These are phyloP conservation scores for Aristolochia contorta DNA, from an alignment of 164 flowering plant species.

Conservation along the genomic window DNA sequence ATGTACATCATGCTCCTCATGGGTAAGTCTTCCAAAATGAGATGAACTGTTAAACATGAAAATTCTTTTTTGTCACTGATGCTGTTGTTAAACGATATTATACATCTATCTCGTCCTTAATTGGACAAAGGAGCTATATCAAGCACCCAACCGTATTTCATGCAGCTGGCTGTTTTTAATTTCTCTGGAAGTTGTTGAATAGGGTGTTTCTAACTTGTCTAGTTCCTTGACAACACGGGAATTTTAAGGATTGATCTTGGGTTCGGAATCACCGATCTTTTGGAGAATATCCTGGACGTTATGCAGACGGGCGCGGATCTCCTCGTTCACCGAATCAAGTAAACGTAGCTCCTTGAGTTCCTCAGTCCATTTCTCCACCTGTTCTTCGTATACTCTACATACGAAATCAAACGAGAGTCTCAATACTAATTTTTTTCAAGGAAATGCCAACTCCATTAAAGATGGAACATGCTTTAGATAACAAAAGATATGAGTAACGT, in stretches of 20 bases:
- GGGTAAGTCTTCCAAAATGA: neutral
- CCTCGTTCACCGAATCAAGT: slow-evolving; percentile 64
- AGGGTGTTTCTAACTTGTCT: neutral
- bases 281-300: slow-evolving; percentile 60
- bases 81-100: neutral
- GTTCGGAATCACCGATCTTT: slow-evolving; percentile 25
- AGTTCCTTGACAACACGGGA: neutral
- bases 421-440: neutral
- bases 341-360: slow-evolving; percentile 63
- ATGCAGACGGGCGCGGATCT: slow-evolving; percentile 36
- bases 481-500: too few species aligned
- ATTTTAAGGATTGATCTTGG: neutral
- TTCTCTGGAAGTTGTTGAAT: too few species aligned
- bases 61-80: neutral
- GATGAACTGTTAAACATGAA: too few species aligned
- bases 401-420: neutral
- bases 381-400: slow-evolving; percentile 69
- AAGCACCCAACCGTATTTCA: neutral
- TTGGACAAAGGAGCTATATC: neutral
- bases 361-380: slow-evolving; percentile 79
- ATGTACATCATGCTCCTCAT: neutral
- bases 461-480: neutral
- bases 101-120: neutral
- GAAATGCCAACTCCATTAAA: neutral
- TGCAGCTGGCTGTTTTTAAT: neutral